Base-by-base conservation (phyloP, 805 yeast species). In the Torulaspora delbrueckii region DNA sequence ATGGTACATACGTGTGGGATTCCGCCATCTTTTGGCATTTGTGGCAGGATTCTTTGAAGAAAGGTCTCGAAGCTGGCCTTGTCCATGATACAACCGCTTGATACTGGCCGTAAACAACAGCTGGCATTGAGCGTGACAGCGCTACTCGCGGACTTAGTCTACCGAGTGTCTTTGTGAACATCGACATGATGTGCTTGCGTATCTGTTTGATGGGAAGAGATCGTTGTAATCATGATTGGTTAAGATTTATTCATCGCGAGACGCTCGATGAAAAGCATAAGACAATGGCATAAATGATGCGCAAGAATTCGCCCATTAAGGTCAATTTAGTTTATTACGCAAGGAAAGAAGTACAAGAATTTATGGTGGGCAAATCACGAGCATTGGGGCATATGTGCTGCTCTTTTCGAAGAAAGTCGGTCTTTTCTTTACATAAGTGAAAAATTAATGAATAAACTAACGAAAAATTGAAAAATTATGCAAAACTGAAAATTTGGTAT, bases 41-140 rank as follows among this genome's bases (percentile, higher is more conserved):
- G 45, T 24, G 50, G 37, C 53, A 49, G 39, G 47, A 45, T 23
- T 49, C 47, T 34, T 40, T 49, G 45, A 49, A 49, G 36, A 45
- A 49, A 6, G 37, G 23, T 30, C 53, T 43, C 34, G 34, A 13
- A 2, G 34, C 9, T 5, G 34, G 19, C 14, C 22, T 31, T 3
- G 34, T 31, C 19, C 19, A 31, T 8, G 34, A 31, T 14, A 31
- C 34, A 7, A 31, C 23, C 12, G 19, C 34, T 18, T 31, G 34
- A 10, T 31, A 31, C 12, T 31, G 34, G 34, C 34, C 34, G 22
- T 31, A 31, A 13, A 31, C 34, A 16, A 31, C 34, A 10, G 34
- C 23, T 8, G 34, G 34, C 18, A 31, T 7, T 16, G 34, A 31
- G 22, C 34, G 34, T 16, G 34, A 16, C 14, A 16, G 27, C 5